Conservation (phyloP, 371 early-diverging fungal species). For the Neoconidiobolus thromboides region DNA sequence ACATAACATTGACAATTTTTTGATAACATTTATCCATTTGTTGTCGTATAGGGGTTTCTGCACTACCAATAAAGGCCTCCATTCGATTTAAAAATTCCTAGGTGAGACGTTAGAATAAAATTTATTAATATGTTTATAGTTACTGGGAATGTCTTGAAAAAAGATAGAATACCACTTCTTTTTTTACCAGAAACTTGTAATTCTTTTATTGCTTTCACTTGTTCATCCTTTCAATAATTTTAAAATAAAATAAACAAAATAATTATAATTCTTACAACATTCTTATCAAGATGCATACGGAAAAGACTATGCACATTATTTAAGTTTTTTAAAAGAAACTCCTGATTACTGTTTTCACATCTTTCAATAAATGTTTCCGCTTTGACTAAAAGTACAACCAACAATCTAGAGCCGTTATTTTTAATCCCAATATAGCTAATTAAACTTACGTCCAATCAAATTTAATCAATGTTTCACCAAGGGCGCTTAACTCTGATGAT, state of each 20-base stretch:
- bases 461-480: constrained; percentile 65
- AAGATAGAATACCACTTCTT: constrained; percentile 68
- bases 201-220: constrained; percentile 76
- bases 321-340: constrained; percentile 42
- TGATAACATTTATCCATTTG: constrained; percentile 66
- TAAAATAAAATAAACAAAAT: neutral
- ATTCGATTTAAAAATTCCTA: constrained; percentile 58
- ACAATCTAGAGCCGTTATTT: neutral
- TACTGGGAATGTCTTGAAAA: constrained; percentile 75
- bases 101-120: neutral
- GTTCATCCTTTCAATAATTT: constrained; percentile 39
- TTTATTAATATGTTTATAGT: neutral
- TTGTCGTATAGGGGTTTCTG: constrained; percentile 41
- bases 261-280: constrained; percentile 28
- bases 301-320: constrained; percentile 40
- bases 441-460: constrained; percentile 43
- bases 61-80: constrained; percentile 28
- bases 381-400: constrained; percentile 64
- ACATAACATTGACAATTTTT: constrained; percentile 60
- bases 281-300: constrained; percentile 50
- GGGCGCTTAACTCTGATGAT: constrained; percentile 40
- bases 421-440: neutral
- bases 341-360: constrained; percentile 30
- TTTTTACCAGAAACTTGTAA: constrained; percentile 73
- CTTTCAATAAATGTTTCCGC: constrained; percentile 51